These are phyloP conservation scores for Hypoxylon sp. DNA, from an alignment of 2,329 filamentous ascomycete species.

Conservation along the genomic window DNA sequence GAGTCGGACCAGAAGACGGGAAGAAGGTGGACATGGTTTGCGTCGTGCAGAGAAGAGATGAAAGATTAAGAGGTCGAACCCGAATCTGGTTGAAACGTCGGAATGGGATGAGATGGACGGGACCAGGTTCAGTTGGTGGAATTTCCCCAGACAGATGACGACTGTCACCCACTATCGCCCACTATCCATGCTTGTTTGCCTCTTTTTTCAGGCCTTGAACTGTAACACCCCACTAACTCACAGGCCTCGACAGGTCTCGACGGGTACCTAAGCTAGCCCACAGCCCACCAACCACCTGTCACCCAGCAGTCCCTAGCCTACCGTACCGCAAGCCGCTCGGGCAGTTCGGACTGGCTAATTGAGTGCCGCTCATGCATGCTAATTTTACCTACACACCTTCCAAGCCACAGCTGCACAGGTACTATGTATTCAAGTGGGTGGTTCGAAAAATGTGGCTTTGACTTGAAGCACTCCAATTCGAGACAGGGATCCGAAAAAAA, in stretches of 20 bases:
- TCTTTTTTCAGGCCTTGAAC: not conserved
- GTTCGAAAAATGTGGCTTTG: constrained; percentile 17
- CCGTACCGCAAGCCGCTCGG: too few species aligned
- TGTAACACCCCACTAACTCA: not conserved
- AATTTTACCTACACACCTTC: constrained; percentile 7
- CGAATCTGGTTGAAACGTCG: constrained; percentile 32
- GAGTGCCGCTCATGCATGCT: too few species aligned
- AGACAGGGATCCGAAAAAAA: constrained; percentile 37
- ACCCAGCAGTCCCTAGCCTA: too few species aligned
- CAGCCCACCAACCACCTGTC: constrained; percentile 16
- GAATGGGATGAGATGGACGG: too few species aligned
- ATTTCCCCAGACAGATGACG: constrained; percentile 32
- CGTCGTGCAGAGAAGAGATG: constrained; percentile 4
- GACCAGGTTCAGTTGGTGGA: constrained; percentile 9
- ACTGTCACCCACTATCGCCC: too few species aligned
- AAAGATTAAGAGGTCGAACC: too few species aligned
- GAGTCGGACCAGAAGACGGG: constrained; percentile 28
- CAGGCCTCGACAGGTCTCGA: too few species aligned
- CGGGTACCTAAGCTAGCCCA: too few species aligned
- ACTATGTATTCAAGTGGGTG: not conserved
- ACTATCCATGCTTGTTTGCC: too few species aligned
- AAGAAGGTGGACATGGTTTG: constrained; percentile 23
- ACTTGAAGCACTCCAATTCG: not conserved
- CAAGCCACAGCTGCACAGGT: constrained; percentile 7
- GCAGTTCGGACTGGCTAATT: too few species aligned